Evolutionary conservation across 2,329 filamentous ascomycete genomes (phyloP).

Genomic region (Chaetomiaceae sp.): DNA sequence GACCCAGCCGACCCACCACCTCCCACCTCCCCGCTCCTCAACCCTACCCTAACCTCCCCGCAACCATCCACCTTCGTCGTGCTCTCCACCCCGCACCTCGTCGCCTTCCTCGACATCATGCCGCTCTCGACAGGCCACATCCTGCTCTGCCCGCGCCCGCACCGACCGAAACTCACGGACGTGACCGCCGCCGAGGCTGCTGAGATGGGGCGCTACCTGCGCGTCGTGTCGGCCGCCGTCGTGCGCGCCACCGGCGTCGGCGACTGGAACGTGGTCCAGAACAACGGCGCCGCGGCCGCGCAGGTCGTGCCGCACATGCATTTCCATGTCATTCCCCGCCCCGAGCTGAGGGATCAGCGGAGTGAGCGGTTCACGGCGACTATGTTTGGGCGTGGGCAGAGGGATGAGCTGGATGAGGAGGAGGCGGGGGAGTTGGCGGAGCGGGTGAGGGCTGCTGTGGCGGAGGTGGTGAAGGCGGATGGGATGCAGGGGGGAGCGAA

Average conservation of each 20-base stretch:
- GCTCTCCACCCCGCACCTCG: conserved; percentile 66
- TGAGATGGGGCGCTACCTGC: conserved; percentile 62
- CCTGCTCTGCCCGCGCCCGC: conserved; percentile 69
- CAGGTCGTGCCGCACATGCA: conserved; percentile 93
- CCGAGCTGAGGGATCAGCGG: conserved; percentile 53
- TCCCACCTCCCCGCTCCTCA: conserved; percentile 30
- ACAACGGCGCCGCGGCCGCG: conserved; percentile 82
- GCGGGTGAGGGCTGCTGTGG: conserved; percentile 45
- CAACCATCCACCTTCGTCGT: conserved; percentile 54
- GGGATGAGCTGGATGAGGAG: conserved; percentile 71
- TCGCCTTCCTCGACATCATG: conserved; percentile 92
- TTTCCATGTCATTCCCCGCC: conserved; percentile 88
- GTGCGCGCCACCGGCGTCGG: conserved; percentile 60
- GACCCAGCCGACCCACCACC: conserved; percentile 38
- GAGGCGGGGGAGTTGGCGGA: conserved; percentile 58
- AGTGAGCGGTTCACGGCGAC: conserved; percentile 60
- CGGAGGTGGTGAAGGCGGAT: conserved; percentile 41
- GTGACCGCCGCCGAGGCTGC: conserved; percentile 56
- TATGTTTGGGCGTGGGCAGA: conserved; percentile 71
- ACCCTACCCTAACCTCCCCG: conserved; percentile 33
- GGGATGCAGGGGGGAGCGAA: conserved; percentile 28
- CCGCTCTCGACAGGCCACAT: conserved; percentile 80
- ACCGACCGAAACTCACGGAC: conserved; percentile 73
- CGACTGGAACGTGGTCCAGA: conserved; percentile 97
- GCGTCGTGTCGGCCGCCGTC: conserved; percentile 66